These are phyloP conservation scores for Edaphochlamys debaryana DNA, from an alignment of 139 green algal species.

Conservation along the genomic window DNA sequence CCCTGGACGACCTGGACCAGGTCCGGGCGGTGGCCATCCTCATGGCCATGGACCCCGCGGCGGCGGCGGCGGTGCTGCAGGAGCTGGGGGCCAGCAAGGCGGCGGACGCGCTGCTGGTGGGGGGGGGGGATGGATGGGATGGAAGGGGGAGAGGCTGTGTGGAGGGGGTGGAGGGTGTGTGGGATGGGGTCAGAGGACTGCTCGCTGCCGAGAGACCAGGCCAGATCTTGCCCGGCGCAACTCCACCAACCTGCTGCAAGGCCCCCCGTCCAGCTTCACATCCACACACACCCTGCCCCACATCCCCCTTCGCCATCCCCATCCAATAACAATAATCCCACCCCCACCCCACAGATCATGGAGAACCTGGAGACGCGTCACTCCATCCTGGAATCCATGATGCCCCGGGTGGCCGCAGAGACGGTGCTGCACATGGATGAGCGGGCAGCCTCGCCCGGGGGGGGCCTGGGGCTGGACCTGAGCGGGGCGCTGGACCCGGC, in stretches of 20 bases:
- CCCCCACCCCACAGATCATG: no score
- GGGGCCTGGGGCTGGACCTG: no score
- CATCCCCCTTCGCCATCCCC: no score
- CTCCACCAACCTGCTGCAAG: no score
- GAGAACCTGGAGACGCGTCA: constrained; percentile 31
- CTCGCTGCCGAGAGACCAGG: no score
- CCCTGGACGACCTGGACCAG: constrained; percentile 43
- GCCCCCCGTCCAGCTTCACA: no score
- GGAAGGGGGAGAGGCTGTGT: background rate
- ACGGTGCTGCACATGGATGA: constrained; percentile 54
- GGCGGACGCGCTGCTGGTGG: constrained; percentile 42
- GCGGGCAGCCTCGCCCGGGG: no score
- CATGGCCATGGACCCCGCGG: constrained; percentile 49
- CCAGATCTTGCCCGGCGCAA: no score
- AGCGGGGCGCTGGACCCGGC: no score
- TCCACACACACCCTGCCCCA: no score
- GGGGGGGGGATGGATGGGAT: background rate
- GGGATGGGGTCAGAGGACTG: background rate
- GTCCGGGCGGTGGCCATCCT: constrained; percentile 47
- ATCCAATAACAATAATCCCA: no score
- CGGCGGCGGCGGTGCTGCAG: constrained; percentile 10
- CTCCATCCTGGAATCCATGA: constrained; percentile 59
- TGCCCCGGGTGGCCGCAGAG: constrained; percentile 44
- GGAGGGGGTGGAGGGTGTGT: background rate
- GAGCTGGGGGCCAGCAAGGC: constrained; percentile 39